A percentile compares a stretch with the other conserved stretches of the same genome.
phyloP scores from a whole-genome alignment of 1,139 yeast genomes.

The Hansenula lynferdii region DNA sequence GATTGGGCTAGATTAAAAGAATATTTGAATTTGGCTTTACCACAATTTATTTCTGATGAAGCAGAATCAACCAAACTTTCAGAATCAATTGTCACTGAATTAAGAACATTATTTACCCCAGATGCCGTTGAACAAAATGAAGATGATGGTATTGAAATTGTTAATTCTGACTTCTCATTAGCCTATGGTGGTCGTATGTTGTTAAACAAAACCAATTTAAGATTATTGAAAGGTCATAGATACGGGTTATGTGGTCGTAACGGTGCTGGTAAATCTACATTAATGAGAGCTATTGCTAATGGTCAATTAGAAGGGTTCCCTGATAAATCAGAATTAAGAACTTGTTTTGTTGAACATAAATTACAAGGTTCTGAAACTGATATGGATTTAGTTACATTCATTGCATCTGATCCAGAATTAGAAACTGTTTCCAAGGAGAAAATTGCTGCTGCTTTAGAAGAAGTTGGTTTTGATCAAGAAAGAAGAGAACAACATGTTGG shows the following conservation, averaged over 20 bases:
- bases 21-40: conserved; percentile 45
- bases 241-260: conserved; percentile 98
- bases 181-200: conserved; percentile 99
- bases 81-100: conserved; percentile 42
- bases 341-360: conserved; percentile 97
- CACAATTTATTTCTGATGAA: conserved; percentile 29
- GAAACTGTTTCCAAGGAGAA: conserved; percentile 56
- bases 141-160: conserved; percentile 82
- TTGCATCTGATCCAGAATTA: conserved; percentile 88
- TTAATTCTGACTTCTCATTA: conserved; percentile 89
- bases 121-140: conserved; percentile 50
- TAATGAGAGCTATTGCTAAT: conserved; percentile 95
- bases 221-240: conserved; percentile 90
- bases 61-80: conserved; percentile 40
- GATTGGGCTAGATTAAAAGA: conserved; percentile 78
- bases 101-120: conserved; percentile 64
- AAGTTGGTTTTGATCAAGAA: conserved; percentile 90
- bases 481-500: conserved; percentile 89
- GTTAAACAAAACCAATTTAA: conserved; percentile 82
- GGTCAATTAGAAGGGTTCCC: conserved; percentile 99
- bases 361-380: conserved; percentile 95
- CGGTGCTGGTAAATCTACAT: conserved; percentile 98
- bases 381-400: conserved; percentile 80
- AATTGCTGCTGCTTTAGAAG: conserved; percentile 67
- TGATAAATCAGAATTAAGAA: conserved; percentile 76